phyloP scores from a whole-genome alignment of 495 filamentous ascomycete species.

The Neurospora sp. region DNA sequence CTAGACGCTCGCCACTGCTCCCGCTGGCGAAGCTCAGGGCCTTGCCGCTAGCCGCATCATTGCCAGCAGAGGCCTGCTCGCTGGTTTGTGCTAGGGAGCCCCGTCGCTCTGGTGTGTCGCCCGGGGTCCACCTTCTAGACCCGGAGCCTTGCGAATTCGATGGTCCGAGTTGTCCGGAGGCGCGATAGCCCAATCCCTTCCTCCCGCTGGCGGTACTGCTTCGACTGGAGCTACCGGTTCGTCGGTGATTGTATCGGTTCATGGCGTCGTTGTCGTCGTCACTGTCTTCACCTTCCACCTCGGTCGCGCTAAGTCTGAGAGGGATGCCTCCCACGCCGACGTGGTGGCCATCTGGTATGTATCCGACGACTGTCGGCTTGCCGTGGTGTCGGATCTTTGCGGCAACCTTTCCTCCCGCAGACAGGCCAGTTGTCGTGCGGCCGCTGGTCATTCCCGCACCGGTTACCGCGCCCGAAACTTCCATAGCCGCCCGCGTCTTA shows the following conservation, averaged over 20 bases:
- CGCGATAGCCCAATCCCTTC: constrained; percentile 45
- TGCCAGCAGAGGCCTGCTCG: constrained; percentile 17
- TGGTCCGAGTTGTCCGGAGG: constrained; percentile 31
- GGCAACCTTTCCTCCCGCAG: constrained; percentile 40
- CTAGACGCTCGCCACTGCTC: constrained; percentile 43
- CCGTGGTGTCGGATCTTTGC: constrained; percentile 79
- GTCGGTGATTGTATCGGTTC: constrained; percentile 50
- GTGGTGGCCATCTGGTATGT: constrained; percentile 60
- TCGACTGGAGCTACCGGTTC: constrained; percentile 64
- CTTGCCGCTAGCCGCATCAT: constrained; percentile 35
- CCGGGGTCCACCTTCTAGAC: constrained; percentile 52
- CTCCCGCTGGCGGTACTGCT: constrained; percentile 65
- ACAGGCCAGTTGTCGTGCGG: constrained; percentile 49
- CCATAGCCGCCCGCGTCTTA: constrained; percentile 71
- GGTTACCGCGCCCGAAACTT: constrained; percentile 45
- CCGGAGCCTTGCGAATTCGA: constrained; percentile 22
- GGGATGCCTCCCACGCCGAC: constrained; percentile 69
- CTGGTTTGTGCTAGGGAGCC: constrained; percentile 33
- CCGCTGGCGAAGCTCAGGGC: constrained; percentile 40
- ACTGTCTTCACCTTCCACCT: constrained; percentile 75
- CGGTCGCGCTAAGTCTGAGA: constrained; percentile 82
- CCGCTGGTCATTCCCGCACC: constrained; percentile 23
- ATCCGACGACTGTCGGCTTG: constrained; percentile 57
- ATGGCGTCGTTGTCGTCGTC: constrained; percentile 59
- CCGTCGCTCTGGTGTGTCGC: constrained; percentile 50